Conservation (phyloP, 108 stramenopile genomes). For the Cyclotella atomus region DNA sequence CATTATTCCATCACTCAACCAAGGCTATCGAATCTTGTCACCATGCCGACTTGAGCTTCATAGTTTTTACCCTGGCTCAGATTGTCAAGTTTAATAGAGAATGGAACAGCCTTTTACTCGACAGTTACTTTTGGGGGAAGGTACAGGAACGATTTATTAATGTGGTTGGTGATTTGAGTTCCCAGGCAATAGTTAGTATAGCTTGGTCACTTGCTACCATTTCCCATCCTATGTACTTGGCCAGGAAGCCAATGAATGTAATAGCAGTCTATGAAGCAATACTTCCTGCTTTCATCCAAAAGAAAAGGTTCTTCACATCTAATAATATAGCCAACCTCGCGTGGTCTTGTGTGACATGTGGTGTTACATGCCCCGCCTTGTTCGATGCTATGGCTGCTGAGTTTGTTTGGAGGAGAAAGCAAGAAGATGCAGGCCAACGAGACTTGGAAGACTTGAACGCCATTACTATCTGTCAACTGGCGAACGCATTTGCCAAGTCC, state of each 20-base stretch:
- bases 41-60: not conserved
- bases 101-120: not conserved
- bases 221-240: not conserved
- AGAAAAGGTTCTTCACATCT: constrained; percentile 16
- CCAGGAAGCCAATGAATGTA: constrained; percentile 7
- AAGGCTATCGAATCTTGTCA: not conserved
- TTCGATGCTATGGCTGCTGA: constrained; percentile 26
- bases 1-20: not conserved
- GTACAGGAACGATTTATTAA: not conserved
- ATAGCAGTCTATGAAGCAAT: constrained; percentile 21
- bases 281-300: not conserved
- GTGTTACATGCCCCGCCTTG: not conserved
- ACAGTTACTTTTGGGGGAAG: not conserved
- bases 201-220: constrained; percentile 39
- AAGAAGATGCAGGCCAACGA: no score
- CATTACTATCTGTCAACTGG: constrained; percentile 36
- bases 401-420: constrained; percentile 25
- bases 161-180: not conserved
- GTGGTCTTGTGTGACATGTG: constrained; percentile 45
- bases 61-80: not conserved
- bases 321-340: constrained; percentile 35
- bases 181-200: constrained; percentile 27
- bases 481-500: constrained; percentile 41
- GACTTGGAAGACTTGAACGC: no score
- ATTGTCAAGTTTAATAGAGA: not conserved